Percentiles rank a stretch among this genome's conserved stretches.
Evolutionary conservation across 371 early-diverging fungal species (phyloP).

Genomic region (Smittium culicis): DNA sequence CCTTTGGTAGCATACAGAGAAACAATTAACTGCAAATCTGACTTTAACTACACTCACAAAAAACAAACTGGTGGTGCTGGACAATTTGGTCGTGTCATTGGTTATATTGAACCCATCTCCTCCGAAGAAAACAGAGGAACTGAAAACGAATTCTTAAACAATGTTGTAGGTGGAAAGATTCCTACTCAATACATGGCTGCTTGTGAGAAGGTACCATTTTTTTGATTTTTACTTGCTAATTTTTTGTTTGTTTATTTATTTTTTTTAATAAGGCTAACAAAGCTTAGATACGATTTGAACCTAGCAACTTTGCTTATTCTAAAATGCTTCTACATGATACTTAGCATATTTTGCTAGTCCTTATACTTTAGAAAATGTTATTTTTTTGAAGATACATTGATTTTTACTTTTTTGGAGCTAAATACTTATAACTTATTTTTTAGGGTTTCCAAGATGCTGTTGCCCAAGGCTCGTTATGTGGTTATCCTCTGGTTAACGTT

Average conservation of each 20-base stretch:
- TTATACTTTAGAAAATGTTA: too few relatives aligned
- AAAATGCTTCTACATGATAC: too few relatives aligned
- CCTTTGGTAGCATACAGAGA: constrained; percentile 96
- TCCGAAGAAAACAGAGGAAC: constrained; percentile 33
- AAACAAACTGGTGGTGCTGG: constrained; percentile 96
- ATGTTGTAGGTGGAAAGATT: constrained; percentile 87
- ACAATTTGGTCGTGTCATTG: constrained; percentile 86
- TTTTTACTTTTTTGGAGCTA: neutral
- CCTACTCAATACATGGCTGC: constrained; percentile 90
- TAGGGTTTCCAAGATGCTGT: constrained; percentile 79
- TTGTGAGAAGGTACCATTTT: constrained; percentile 54
- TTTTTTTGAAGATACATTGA: too few relatives aligned
- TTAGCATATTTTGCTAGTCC: too few relatives aligned
- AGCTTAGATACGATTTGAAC: too few relatives aligned
- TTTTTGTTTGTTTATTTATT: too few relatives aligned
- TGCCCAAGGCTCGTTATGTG: constrained; percentile 83
- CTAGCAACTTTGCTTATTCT: too few relatives aligned
- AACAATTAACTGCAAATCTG: constrained; percentile 57
- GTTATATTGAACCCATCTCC: constrained; percentile 77
- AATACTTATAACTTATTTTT: neutral
- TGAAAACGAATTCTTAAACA: constrained; percentile 46
- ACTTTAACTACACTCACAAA: constrained; percentile 95
- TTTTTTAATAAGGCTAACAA: too few relatives aligned
- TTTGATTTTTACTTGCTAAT: constrained; percentile 12
- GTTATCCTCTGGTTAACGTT: constrained; percentile 75